Evolutionary conservation across 768 basidiomycete genomes (phyloP), one percentile per base, ranked within the genome.

Genomic region (Terana coerulea): DNA sequence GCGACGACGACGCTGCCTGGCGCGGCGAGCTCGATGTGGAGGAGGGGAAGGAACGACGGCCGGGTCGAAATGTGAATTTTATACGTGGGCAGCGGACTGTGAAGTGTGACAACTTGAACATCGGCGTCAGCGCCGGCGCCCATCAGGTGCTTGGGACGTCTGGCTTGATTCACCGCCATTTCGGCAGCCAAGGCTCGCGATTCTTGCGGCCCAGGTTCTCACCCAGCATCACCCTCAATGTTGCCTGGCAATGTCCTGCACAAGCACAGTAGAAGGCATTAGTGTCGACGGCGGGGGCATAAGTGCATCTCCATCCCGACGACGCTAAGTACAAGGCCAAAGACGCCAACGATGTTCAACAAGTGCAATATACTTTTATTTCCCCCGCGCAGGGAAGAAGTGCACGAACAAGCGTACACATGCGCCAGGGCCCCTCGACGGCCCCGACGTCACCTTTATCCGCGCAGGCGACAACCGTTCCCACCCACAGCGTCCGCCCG

Each of bases 21-120:
- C 30, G 57, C 37, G 61, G 52, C 36, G 44, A 49, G 49, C 47
- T 47, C 55, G 55, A 49, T 45, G 55, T 51, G 54, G 49, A 47
- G 46, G 30, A 46, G 48, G 41, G 49, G 41, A 47, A 51, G 51
- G 51, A 34, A 53, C 39, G 39, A 48, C 34, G 30, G 39, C 37
- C 11, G 41, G 50, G 31, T 28, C 45, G 49, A 55, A 40, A 26
- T 28, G 43, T 25, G 45, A 59, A 55, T 33, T 55, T 60, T 62
- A 56, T 59, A 61, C 53, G 63, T 59, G 57, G 57, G 61, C 59
- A 57, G 55, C 58, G 54, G 49, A 25, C 47, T 58, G 61, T 62
- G 61, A 62, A 62, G 61, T 42, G 56, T 60, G 57, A 54, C 47
- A 49, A 47, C 44, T 29, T 40, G 49, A 50, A 50, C 49, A 37